These are phyloP conservation scores for Lactarius tabidus DNA, from an alignment of 768 basidiomycete species.

Conservation along the genomic window DNA sequence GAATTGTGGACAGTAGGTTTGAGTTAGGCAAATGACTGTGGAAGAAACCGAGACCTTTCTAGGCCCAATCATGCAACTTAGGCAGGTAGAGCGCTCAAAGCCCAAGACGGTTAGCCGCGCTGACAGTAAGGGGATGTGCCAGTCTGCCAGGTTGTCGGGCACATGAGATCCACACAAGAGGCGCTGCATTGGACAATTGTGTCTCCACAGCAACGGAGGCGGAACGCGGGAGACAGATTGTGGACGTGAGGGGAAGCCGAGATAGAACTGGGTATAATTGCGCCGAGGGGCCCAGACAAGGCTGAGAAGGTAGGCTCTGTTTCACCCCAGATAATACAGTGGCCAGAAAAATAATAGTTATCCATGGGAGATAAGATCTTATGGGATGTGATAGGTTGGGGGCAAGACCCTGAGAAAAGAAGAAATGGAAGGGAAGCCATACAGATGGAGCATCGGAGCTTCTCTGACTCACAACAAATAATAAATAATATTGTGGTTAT, in stretches of 20 bases:
- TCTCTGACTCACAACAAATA: constrained; percentile 12
- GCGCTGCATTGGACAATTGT: constrained; percentile 4
- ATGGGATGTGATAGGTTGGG: neutral
- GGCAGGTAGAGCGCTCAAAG: constrained; percentile 18
- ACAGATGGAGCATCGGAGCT: constrained; percentile 12
- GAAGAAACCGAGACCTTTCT: constrained; percentile 18
- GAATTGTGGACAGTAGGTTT: constrained; percentile 2
- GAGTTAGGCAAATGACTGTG: constrained; percentile 6
- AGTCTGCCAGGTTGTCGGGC: constrained; percentile 13
- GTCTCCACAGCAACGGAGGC: constrained; percentile 24
- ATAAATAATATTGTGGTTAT: neutral
- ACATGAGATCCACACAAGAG: neutral
- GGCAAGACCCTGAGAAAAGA: constrained; percentile 3
- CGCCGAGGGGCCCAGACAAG: constrained; percentile 8
- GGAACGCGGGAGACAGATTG: constrained; percentile 3
- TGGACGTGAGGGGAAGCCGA: neutral
- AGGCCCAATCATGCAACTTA: constrained; percentile 6
- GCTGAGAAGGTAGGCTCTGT: neutral
- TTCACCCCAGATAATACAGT: constrained; percentile 3
- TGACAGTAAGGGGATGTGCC: constrained; percentile 15
- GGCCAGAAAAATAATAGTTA: constrained; percentile 2
- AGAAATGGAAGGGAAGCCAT: neutral
- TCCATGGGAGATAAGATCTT: constrained; percentile 2
- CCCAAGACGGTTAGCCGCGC: constrained; percentile 21
- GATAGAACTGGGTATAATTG: neutral